phyloP scores from a whole-genome alignment of 768 basidiomycete species.

The Pisolithus microcarpus region DNA sequence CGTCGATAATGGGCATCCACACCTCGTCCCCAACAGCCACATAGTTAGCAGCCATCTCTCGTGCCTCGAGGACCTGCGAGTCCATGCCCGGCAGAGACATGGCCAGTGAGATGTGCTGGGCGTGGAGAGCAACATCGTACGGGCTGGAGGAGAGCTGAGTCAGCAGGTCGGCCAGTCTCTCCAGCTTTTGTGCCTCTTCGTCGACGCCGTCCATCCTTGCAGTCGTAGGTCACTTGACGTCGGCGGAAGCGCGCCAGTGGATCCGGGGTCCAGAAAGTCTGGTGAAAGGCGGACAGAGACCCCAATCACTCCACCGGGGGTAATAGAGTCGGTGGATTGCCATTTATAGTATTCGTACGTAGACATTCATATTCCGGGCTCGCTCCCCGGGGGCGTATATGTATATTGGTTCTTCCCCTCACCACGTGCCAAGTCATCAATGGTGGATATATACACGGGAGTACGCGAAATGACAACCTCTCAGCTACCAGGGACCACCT shows the following conservation, averaged over 20 bases:
- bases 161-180: conserved; percentile 56
- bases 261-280: neutral
- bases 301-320: neutral
- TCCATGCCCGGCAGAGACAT: conserved; percentile 49
- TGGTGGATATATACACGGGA: too few species aligned
- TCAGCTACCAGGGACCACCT: neutral
- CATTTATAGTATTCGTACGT: too few species aligned
- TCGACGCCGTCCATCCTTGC: conserved; percentile 44
- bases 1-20: conserved; percentile 64
- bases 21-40: conserved; percentile 62
- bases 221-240: neutral
- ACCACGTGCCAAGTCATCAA: too few species aligned
- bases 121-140: conserved; percentile 57
- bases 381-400: too few species aligned
- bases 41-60: conserved; percentile 58
- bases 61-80: conserved; percentile 51
- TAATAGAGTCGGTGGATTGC: neutral
- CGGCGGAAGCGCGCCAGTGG: neutral
- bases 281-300: neutral
- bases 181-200: conserved; percentile 38
- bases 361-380: too few species aligned
- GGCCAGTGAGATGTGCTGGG: conserved; percentile 58
- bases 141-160: conserved; percentile 52
- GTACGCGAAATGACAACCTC: too few species aligned
- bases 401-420: too few species aligned